phyloP scores from a whole-genome alignment of 1,284 basidiomycete species.

The Violaceomyces palustris region DNA sequence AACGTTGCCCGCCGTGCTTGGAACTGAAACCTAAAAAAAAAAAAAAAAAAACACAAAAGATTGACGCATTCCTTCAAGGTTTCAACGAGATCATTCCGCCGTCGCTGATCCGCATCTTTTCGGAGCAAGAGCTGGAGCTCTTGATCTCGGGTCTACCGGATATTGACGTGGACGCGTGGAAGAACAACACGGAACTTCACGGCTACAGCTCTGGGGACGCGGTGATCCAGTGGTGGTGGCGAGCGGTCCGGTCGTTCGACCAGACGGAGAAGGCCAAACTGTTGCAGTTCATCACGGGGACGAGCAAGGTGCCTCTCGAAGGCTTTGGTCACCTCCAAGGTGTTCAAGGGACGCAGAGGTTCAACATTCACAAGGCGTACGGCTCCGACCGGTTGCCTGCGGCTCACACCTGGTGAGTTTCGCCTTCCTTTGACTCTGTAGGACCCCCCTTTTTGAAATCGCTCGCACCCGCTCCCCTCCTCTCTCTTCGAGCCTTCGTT shows the following conservation, averaged over 20 bases:
- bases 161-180: slow-evolving; percentile 97
- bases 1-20: too few relatives aligned
- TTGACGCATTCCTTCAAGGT: slow-evolving; percentile 76
- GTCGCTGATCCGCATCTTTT: slow-evolving; percentile 64
- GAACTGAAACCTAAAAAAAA: neutral
- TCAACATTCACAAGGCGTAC: slow-evolving; percentile 90
- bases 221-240: slow-evolving; percentile 98
- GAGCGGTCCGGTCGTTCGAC: slow-evolving; percentile 93
- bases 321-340: slow-evolving; percentile 90
- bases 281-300: slow-evolving; percentile 82
- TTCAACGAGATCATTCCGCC: slow-evolving; percentile 90
- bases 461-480: too few relatives aligned
- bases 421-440: neutral
- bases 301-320: slow-evolving; percentile 86
- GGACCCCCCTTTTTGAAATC: neutral
- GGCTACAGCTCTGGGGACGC: slow-evolving; percentile 72
- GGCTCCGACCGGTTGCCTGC: slow-evolving; percentile 82
- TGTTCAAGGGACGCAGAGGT: slow-evolving; percentile 87
- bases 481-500: too few relatives aligned
- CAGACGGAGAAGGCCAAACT: slow-evolving; percentile 88
- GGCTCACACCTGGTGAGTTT: slow-evolving; percentile 84
- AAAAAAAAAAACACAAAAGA: too few relatives aligned
- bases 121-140: slow-evolving; percentile 96
- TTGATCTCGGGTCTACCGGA: slow-evolving; percentile 96
- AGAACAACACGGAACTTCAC: slow-evolving; percentile 86